Conservation (phyloP, 208 protist genomes). For the Trypanosoma lewisi region DNA sequence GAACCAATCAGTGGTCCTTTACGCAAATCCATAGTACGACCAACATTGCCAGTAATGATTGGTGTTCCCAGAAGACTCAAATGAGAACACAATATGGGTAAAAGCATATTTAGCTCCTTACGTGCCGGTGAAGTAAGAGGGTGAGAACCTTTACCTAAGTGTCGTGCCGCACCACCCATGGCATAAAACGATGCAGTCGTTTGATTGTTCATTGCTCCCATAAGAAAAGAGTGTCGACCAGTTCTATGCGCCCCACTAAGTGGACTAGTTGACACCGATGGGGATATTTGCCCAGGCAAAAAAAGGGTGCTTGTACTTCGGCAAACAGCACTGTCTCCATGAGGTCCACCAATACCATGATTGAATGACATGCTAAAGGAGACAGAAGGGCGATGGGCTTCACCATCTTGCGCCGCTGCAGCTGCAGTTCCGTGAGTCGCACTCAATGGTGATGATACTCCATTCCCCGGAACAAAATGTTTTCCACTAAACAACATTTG, state of each 20-base stretch:
- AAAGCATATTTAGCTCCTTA: slow-evolving; percentile 45
- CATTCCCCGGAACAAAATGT: not conserved
- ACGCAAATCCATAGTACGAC: slow-evolving; percentile 64
- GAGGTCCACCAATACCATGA: not conserved
- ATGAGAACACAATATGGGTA: slow-evolving; percentile 55
- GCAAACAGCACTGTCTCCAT: not conserved
- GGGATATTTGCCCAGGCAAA: slow-evolving; percentile 1
- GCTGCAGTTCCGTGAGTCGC: not conserved
- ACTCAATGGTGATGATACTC: not conserved
- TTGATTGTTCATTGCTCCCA: slow-evolving; percentile 1
- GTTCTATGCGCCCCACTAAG: slow-evolving; percentile 1
- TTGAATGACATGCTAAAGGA: slow-evolving; percentile 10
- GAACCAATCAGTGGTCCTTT: slow-evolving; percentile 73
- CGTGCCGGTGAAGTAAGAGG: slow-evolving; percentile 23
- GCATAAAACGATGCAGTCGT: slow-evolving; percentile 8
- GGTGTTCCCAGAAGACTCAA: slow-evolving; percentile 58
- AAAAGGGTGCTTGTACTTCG: slow-evolving; percentile 15
- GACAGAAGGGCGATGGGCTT: slow-evolving; percentile 8
- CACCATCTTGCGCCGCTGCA: not conserved
- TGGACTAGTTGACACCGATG: slow-evolving; percentile 13
- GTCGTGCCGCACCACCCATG: slow-evolving; percentile 21
- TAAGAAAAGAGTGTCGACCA: slow-evolving; percentile 6
- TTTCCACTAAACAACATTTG: slow-evolving; percentile 15
- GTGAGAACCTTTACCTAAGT: not conserved
- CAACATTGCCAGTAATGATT: slow-evolving; percentile 63